Evolutionary conservation across 805 yeast genomes (phyloP).

Genomic region (Nakazawaea holstii): DNA sequence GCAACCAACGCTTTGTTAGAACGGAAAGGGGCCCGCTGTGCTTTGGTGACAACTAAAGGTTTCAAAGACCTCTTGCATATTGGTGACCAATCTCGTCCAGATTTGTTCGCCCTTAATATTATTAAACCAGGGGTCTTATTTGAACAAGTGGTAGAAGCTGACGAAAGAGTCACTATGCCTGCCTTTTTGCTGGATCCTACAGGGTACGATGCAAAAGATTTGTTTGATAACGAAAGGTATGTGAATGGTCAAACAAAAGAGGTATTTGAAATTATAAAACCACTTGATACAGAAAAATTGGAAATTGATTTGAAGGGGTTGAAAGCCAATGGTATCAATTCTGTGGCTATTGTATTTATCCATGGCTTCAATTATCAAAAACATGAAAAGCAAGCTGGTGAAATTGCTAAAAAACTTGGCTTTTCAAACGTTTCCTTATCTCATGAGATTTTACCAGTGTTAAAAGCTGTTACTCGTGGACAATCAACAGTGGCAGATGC

Average conservation of each 20-base stretch:
- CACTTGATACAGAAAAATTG: slow-evolving; percentile 22
- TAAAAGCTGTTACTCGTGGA: slow-evolving; percentile 28
- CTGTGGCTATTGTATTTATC: slow-evolving; percentile 30
- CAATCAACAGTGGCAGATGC: slow-evolving; percentile 33
- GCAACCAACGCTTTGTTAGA: slow-evolving; percentile 43
- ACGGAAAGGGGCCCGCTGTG: slow-evolving; percentile 37
- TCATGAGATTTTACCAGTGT: slow-evolving; percentile 26
- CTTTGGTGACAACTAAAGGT: slow-evolving; percentile 37
- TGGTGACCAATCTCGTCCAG: slow-evolving; percentile 42
- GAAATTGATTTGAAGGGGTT: slow-evolving; percentile 11
- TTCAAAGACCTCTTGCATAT: slow-evolving; percentile 38
- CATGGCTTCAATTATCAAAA: slow-evolving; percentile 30
- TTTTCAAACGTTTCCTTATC: slow-evolving; percentile 21
- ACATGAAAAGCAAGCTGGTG: slow-evolving; percentile 26
- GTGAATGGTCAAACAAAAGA: slow-evolving; percentile 30
- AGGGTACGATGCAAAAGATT: slow-evolving; percentile 29
- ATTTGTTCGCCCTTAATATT: slow-evolving; percentile 38
- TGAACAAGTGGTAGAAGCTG: slow-evolving; percentile 33
- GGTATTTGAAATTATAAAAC: slow-evolving; percentile 25
- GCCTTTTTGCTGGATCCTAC: slow-evolving; percentile 32
- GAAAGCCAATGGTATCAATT: slow-evolving; percentile 17
- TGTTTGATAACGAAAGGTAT: slow-evolving; percentile 17
- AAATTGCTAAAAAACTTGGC: slow-evolving; percentile 23
- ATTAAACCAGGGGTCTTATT: slow-evolving; percentile 37
- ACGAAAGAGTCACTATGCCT: slow-evolving; percentile 38